Conservation (phyloP, 2,329 filamentous ascomycete species). For the Fusarium compactum region DNA sequence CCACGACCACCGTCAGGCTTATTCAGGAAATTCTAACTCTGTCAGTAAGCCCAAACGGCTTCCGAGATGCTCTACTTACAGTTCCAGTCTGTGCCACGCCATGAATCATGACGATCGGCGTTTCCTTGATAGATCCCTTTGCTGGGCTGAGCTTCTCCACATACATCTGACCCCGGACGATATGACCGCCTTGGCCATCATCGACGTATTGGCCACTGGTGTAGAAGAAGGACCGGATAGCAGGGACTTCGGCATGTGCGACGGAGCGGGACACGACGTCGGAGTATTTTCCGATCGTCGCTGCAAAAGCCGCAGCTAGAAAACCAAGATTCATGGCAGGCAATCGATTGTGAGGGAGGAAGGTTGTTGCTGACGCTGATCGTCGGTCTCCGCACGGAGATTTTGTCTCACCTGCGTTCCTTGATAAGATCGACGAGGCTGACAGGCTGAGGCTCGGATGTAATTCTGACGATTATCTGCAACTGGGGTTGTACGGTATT, state of each 20-base stretch:
- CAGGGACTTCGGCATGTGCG: slow-evolving; percentile 22
- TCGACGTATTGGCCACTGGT: slow-evolving; percentile 37
- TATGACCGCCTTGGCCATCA: slow-evolving; percentile 35
- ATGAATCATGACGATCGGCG: slow-evolving; percentile 42
- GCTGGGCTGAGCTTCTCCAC: slow-evolving; percentile 38
- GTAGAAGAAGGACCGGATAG: slow-evolving; percentile 40
- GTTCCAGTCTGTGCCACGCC: slow-evolving; percentile 43
- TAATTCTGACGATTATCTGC: background rate
- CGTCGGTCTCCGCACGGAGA: slow-evolving; percentile 1
- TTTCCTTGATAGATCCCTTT: slow-evolving; percentile 17
- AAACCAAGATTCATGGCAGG: slow-evolving; percentile 22
- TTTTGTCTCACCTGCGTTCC: slow-evolving; percentile 9
- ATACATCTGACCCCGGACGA: slow-evolving; percentile 45
- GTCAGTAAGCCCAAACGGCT: slow-evolving; percentile 1
- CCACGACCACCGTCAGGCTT: slow-evolving; percentile 42
- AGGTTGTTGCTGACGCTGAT: background rate
- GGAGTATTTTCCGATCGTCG: slow-evolving; percentile 18
- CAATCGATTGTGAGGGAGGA: background rate
- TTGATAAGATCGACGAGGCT: slow-evolving; percentile 18
- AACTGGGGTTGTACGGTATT: background rate
- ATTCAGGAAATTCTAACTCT: slow-evolving; percentile 40
- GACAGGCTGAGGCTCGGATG: slow-evolving; percentile 11
- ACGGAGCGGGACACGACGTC: background rate
- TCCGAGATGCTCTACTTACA: slow-evolving; percentile 8
- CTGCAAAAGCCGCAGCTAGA: slow-evolving; percentile 7